These are phyloP conservation scores for Sarocladiaceae sp. DNA, from an alignment of 2,329 filamentous ascomycete species.

Conservation along the genomic window DNA sequence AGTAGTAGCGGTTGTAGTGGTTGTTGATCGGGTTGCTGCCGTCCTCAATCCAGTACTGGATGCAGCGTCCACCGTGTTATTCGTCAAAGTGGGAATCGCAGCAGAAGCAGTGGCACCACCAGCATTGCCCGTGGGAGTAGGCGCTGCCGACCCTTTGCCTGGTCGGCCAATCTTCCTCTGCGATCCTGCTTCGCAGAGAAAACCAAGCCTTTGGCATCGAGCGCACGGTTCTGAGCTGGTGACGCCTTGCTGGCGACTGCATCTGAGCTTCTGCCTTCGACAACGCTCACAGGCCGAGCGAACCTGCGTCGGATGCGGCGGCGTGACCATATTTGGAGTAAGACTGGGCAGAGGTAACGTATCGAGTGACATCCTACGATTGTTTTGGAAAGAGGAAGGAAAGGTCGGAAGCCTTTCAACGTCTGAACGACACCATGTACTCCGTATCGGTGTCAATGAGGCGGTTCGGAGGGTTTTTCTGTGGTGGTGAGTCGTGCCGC, in stretches of 20 bases:
- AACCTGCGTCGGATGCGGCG: slow-evolving; percentile 24
- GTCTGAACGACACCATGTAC: no score
- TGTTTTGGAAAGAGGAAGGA: neutral
- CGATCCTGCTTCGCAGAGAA: slow-evolving; percentile 21
- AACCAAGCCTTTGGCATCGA: slow-evolving; percentile 21
- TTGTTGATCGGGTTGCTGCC: no score
- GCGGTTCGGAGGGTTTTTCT: slow-evolving; percentile 3
- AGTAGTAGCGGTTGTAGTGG: no score
- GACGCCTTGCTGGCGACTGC: slow-evolving; percentile 16
- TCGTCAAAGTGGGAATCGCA: neutral
- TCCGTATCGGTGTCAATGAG: no score
- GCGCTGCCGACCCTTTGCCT: slow-evolving; percentile 10
- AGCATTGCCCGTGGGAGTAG: neutral
- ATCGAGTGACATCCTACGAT: no score
- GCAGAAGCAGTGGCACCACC: neutral
- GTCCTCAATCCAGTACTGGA: no score
- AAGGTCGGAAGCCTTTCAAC: no score
- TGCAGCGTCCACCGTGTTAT: no score
- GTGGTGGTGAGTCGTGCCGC: neutral
- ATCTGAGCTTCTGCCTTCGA: slow-evolving; percentile 26
- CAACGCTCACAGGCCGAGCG: slow-evolving; percentile 27
- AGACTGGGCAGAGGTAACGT: no score
- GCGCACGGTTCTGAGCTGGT: slow-evolving; percentile 16
- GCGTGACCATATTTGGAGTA: slow-evolving; percentile 3
- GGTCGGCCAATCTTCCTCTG: slow-evolving; percentile 26